Conservation (phyloP, 441 rosid species). For the Omphalea diandra region DNA sequence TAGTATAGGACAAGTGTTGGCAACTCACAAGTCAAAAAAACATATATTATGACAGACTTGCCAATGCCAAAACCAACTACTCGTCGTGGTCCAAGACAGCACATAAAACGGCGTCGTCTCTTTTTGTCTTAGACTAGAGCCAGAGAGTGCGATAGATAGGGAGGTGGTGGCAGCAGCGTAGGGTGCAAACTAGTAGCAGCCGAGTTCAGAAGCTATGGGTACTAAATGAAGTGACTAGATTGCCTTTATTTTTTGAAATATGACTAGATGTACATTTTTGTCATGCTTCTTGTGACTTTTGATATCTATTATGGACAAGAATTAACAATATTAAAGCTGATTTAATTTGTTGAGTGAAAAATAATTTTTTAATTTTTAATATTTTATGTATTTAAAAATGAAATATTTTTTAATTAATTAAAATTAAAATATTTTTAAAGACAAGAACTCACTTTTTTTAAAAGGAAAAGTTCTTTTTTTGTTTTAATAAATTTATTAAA, state of each 20-base stretch:
- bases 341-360: too few relatives aligned
- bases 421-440: too few relatives aligned
- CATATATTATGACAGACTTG: background rate
- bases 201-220: background rate
- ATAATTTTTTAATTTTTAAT: too few relatives aligned
- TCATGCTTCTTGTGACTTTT: background rate
- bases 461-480: too few relatives aligned
- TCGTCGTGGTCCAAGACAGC: background rate
- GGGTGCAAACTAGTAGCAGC: background rate
- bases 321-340: too few relatives aligned
- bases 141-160: too few relatives aligned
- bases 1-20: background rate
- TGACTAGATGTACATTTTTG: constrained; percentile 11
- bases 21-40: background rate
- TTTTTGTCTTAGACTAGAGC: background rate
- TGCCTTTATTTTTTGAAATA: background rate
- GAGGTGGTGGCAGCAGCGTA: constrained; percentile 9
- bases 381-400: too few relatives aligned
- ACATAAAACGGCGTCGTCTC: constrained; percentile 18
- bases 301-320: background rate
- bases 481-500: too few relatives aligned
- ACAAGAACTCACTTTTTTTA: too few relatives aligned
- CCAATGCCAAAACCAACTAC: too few relatives aligned
- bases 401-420: too few relatives aligned
- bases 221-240: constrained; percentile 12